Percentiles rank a stretch among this genome's conserved stretches.
phyloP scores from a whole-genome alignment of 2,329 filamentous ascomycete species.

The Aspergillus sp. region DNA sequence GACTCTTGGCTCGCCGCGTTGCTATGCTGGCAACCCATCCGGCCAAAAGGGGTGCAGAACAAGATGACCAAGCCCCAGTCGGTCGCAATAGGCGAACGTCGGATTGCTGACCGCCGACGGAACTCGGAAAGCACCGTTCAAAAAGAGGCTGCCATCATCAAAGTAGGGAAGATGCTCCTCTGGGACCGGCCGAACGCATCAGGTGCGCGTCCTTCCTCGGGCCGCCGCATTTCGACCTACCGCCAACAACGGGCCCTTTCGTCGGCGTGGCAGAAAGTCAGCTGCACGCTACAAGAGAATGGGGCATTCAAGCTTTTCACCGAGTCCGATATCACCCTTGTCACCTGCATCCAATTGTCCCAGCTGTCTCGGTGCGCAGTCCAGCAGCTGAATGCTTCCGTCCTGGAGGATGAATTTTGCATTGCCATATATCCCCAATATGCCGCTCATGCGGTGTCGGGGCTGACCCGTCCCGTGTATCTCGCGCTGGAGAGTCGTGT shows the following conservation, averaged over 20 bases:
- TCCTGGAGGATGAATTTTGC: slow-evolving; percentile 89
- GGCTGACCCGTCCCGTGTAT: slow-evolving; percentile 85
- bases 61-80: slow-evolving; percentile 51
- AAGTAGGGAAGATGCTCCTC: slow-evolving; percentile 84
- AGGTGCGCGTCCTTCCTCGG: slow-evolving; percentile 33
- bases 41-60: slow-evolving; percentile 50
- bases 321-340: slow-evolving; percentile 75
- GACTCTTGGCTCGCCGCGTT: slow-evolving; percentile 54
- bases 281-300: slow-evolving; percentile 91
- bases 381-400: slow-evolving; percentile 84
- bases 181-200: slow-evolving; percentile 75
- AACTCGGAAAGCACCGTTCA: slow-evolving; percentile 50
- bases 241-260: slow-evolving; percentile 57
- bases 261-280: slow-evolving; percentile 80
- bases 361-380: slow-evolving; percentile 87
- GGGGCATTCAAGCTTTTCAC: slow-evolving; percentile 89
- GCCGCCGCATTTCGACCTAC: slow-evolving; percentile 51
- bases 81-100: slow-evolving; percentile 44
- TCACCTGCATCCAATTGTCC: slow-evolving; percentile 82
- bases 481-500: slow-evolving; percentile 82
- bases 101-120: slow-evolving; percentile 42
- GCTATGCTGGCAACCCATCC: slow-evolving; percentile 52
- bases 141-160: slow-evolving; percentile 84
- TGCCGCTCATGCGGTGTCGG: slow-evolving; percentile 67
- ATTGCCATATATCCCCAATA: slow-evolving; percentile 96